Evolutionary conservation across 2,329 filamentous ascomycete species (phyloP), one percentile per base, ranked within the genome.

Genomic region (Aureobasidium musti): DNA sequence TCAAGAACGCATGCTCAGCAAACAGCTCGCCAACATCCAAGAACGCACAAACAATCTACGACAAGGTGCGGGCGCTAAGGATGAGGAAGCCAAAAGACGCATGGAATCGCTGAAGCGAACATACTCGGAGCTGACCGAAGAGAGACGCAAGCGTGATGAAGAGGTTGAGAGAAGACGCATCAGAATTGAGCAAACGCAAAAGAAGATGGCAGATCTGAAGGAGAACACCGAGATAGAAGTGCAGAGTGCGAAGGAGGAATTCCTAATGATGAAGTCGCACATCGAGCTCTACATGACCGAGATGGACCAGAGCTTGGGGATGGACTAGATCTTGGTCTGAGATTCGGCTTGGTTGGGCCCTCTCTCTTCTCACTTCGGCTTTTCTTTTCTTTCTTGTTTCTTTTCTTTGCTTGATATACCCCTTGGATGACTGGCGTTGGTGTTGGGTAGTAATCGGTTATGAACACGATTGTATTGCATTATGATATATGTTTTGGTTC

Each of bases 121-220:
- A 54, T 94, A 99, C 77, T 87, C 87, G 74, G 87, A 88, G 75
- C 81, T 98, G 68, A 90, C 89, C 0, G 90, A 94, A 74, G 94
- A 99, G 82, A 85, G 93, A 69, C 86, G 86, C 1, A 91, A 95
- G 65, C 96, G 96, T 79, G 89, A 89, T 39, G 89, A 91, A 67
- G 94, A 98, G 74, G 96, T 98, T 81, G 95, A 99, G 82, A 88
- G 90, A 75, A 84, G 93, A 73, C 87, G 91, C 71, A 91, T 97
- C n/a, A 84, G 93, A 68, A 98, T 99, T 70, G 95, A 99, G 79
- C 92, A 97, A 81, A 97, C 92, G 10, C 94, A 98, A 84, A 98
- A 98, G 82, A 98, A 98, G 93, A 99, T 98, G 94, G 88, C 90
- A 56, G 95, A 99, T 78, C 84, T 99, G 72, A 98, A 97, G 76